Base-by-base conservation (phyloP, 192 early-diverging fungal species). In the Linnemannia exigua region DNA sequence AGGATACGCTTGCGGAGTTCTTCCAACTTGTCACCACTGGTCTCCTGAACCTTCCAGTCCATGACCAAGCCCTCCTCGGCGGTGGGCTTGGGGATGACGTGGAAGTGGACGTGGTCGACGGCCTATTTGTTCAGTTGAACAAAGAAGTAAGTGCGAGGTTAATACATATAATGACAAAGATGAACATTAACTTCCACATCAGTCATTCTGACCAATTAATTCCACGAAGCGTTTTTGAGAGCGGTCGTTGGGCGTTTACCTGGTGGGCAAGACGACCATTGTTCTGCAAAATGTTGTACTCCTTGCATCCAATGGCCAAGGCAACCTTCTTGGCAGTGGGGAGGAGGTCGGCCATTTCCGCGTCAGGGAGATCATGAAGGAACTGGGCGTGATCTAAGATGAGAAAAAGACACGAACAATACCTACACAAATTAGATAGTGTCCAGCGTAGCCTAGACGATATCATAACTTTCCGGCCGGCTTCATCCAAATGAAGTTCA, bases 101-200 rank as follows among this genome's bases (percentile, higher is more conserved):
- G 98, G 91, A 99, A 97, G 77, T 99, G 98, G 15, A 99, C 98
- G 81, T 99, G 98, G 33, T 91, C 91, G 0, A 99, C 96, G 72
- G 90, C 93, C 93, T 97, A 90, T 80, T 67, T 58, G 20, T 28
- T 72, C 8, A 58, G 48, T 71, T 33, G 25, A 33, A 71, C 66
- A 67, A 67, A n/a, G 20, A 75, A 72, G n/a, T 8, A n/a, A 52
- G 4, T 66, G 31, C 44, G 52, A 31, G 14, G 74, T 78, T 67
- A 41, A 25, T 33, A 5, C 51, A 20, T 11, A 46, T n/a, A 20
- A 19, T 38, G 48, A 58, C 12, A 71, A 22, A 69, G 35, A 51
- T 3, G 58, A 35, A n/a, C 20, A 50, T 6, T 4, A 28, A 61
- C 33, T n/a, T n/a, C n/a, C 58, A 70, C 17, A 20, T 12, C n/a